These are phyloP conservation scores for Pulveroboletus sp. DNA, from an alignment of 768 basidiomycete genomes.

Conservation along the genomic window DNA sequence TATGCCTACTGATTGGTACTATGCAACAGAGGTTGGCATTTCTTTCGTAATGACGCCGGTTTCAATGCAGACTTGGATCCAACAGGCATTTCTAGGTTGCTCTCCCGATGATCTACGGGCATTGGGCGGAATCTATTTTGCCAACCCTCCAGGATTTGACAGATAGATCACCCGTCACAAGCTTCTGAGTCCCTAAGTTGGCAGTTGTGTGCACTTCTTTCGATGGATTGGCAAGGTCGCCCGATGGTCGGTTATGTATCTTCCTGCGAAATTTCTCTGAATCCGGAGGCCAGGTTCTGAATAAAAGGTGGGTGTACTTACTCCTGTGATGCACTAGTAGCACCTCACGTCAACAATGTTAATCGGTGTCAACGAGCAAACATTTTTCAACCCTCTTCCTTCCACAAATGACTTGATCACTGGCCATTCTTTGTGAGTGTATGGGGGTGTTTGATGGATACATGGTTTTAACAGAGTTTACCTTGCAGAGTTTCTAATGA, in stretches of 20 bases:
- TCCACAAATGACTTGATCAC: too few species aligned
- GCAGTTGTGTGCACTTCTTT: too few species aligned
- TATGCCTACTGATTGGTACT: too few species aligned
- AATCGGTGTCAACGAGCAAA: neutral
- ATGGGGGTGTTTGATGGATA: neutral
- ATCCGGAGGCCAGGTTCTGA: neutral
- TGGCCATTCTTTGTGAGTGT: slow-evolving; percentile 1
- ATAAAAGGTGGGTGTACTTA: slow-evolving; percentile 22
- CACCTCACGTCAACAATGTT: neutral
- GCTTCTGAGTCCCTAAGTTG: too few species aligned
- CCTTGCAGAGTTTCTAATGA: neutral
- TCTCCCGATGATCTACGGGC: too few species aligned
- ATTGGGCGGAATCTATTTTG: too few species aligned
- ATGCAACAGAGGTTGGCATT: slow-evolving; percentile 11
- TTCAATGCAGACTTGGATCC: too few species aligned
- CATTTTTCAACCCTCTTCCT: neutral
- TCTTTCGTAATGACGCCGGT: too few species aligned
- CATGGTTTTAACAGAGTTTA: neutral
- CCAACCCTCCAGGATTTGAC: neutral
- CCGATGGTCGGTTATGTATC: neutral
- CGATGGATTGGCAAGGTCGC: neutral
- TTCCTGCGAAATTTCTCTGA: neutral
- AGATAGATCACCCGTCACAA: too few species aligned
- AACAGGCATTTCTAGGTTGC: neutral
- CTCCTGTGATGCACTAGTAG: too few species aligned